Percentiles rank a stretch among this genome's conserved stretches.
phyloP scores from a whole-genome alignment of 257 asterid genomes.

The Ajuga chamaepitys region DNA sequence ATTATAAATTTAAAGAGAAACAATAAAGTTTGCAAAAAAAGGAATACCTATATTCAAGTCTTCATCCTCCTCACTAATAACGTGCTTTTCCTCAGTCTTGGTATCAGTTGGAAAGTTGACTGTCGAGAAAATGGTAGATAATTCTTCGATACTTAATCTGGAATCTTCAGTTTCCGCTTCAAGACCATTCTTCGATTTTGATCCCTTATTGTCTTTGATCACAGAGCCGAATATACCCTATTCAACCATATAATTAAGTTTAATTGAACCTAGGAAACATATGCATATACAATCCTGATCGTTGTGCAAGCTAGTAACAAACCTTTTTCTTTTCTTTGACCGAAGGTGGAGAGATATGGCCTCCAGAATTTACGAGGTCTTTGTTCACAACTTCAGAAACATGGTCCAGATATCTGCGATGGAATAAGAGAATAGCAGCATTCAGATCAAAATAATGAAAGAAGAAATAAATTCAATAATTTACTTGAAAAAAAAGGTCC shows the following conservation, averaged over 20 bases:
- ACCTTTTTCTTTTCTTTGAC: slow-evolving; percentile 90
- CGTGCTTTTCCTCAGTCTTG: slow-evolving; percentile 36
- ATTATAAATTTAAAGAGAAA: background rate
- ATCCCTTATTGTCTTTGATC: slow-evolving; percentile 56
- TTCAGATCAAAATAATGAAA: background rate
- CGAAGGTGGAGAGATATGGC: slow-evolving; percentile 26
- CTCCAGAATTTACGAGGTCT: slow-evolving; percentile 44
- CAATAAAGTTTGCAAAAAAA: background rate
- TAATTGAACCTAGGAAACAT: background rate
- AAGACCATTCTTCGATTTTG: slow-evolving; percentile 39
- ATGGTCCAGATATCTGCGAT: slow-evolving; percentile 47
- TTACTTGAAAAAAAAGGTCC: background rate
- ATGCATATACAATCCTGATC: background rate
- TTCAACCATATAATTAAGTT: background rate
- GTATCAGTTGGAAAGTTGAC: slow-evolving; percentile 46
- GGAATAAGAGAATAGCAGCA: slow-evolving; percentile 6
- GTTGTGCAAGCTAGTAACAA: background rate
- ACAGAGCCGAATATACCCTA: slow-evolving; percentile 75
- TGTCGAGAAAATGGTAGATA: slow-evolving; percentile 47
- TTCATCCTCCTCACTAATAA: slow-evolving; percentile 30
- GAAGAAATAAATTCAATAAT: background rate
- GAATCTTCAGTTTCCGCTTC: slow-evolving; percentile 46
- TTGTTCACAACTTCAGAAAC: slow-evolving; percentile 47
- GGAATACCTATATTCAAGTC: slow-evolving; percentile 71
- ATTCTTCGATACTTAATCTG: slow-evolving; percentile 45